A percentile compares a stretch with the other conserved stretches of the same genome.
Evolutionary conservation across 306 rosid genomes (phyloP).

Genomic region (Ammopiptanthus mongolicus): DNA sequence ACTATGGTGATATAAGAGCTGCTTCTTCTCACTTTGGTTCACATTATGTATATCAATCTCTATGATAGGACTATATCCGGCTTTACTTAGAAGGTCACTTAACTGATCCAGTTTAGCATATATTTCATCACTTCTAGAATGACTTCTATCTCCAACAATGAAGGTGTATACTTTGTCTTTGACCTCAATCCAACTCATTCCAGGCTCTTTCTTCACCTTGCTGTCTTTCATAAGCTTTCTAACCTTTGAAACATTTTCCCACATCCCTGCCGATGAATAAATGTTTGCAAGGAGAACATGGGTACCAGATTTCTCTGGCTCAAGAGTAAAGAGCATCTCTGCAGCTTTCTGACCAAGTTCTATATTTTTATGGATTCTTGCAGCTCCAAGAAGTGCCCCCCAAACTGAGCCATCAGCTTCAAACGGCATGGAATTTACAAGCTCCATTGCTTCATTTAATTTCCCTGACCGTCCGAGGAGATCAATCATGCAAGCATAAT

Average conservation of each 20-base stretch:
- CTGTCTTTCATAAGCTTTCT: slow-evolving; percentile 68
- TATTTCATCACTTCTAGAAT: slow-evolving; percentile 65
- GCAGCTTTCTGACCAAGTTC: slow-evolving; percentile 77
- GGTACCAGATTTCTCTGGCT: slow-evolving; percentile 91
- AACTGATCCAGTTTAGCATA: slow-evolving; percentile 69
- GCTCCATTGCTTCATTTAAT: slow-evolving; percentile 70
- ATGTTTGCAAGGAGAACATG: slow-evolving; percentile 86
- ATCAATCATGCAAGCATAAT: slow-evolving; percentile 96
- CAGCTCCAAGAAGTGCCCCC: slow-evolving; percentile 97
- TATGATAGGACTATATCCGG: slow-evolving; percentile 70
- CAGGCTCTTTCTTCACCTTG: slow-evolving; percentile 91
- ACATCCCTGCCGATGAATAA: slow-evolving; percentile 78
- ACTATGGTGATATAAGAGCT: slow-evolving; percentile 63
- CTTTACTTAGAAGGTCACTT: slow-evolving; percentile 49
- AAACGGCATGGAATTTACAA: slow-evolving; percentile 68
- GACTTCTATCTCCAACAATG: slow-evolving; percentile 76
- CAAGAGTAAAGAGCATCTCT: slow-evolving; percentile 63
- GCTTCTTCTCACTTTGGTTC: slow-evolving; percentile 58
- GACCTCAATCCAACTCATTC: slow-evolving; percentile 89
- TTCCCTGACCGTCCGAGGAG: slow-evolving; percentile 85
- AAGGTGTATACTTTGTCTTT: slow-evolving; percentile 70
- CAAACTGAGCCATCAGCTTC: slow-evolving; percentile 72
- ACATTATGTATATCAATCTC: slow-evolving; percentile 84
- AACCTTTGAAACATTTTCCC: slow-evolving; percentile 72
- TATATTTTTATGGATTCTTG: slow-evolving; percentile 75